phyloP scores from a whole-genome alignment of 345 rosid genomes.

The Kernera saxatilis region DNA sequence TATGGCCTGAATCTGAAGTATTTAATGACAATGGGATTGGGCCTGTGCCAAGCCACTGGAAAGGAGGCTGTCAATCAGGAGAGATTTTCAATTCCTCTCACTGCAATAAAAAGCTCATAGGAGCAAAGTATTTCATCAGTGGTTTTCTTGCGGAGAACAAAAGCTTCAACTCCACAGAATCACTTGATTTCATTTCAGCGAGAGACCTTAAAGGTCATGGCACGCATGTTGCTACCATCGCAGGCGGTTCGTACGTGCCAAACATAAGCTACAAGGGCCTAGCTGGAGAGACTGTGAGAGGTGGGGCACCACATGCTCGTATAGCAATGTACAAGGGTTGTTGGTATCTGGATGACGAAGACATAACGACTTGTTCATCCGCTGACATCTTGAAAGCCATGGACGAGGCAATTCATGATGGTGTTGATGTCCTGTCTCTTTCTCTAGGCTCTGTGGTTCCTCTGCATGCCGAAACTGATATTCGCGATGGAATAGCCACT shows the following conservation, averaged over 20 bases:
- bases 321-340: constrained; percentile 54
- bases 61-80: constrained; percentile 28
- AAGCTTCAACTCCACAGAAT: constrained; percentile 31
- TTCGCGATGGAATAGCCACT: constrained; percentile 27
- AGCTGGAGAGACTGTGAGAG: constrained; percentile 38
- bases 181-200: constrained; percentile 41
- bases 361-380: constrained; percentile 11
- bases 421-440: constrained; percentile 45
- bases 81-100: constrained; percentile 19
- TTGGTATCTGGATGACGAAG: constrained; percentile 27
- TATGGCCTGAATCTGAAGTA: constrained; percentile 26
- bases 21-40: constrained; percentile 23
- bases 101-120: constrained; percentile 53
- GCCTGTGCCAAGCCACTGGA: constrained; percentile 15
- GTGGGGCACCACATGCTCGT: constrained; percentile 40
- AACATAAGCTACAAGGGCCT: constrained; percentile 42
- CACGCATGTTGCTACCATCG: constrained; percentile 45
- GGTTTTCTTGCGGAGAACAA: constrained; percentile 32
- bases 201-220: constrained; percentile 52
- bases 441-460: constrained; percentile 32
- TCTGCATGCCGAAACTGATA: constrained; percentile 31
- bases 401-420: constrained; percentile 51
- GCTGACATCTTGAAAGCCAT: constrained; percentile 48
- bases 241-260: constrained; percentile 38
- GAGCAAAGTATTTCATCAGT: constrained; percentile 44